These are phyloP conservation scores for Eucalyptus victrix DNA, from an alignment of 345 rosid species.

Conservation along the genomic window DNA sequence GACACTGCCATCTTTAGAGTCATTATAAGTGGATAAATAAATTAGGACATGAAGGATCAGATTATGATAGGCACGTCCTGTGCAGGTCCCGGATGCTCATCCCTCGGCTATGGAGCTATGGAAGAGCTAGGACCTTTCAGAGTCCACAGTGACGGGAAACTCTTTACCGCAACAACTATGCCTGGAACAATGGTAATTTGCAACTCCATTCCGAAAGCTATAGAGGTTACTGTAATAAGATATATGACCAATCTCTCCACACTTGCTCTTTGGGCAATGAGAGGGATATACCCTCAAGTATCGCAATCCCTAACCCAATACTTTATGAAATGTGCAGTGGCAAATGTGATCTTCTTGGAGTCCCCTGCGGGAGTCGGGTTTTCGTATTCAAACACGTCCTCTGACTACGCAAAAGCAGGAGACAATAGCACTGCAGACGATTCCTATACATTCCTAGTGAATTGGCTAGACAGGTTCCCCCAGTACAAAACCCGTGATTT, in stretches of 20 bases:
- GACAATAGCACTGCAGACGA: slow-evolving; percentile 35
- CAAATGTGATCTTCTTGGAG: slow-evolving; percentile 37
- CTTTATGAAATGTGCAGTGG: slow-evolving; percentile 4
- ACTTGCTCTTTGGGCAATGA: background rate
- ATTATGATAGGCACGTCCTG: background rate
- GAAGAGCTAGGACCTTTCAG: slow-evolving; percentile 42
- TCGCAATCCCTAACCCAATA: background rate
- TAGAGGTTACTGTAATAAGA: background rate
- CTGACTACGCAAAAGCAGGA: slow-evolving; percentile 15
- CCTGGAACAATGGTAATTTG: slow-evolving; percentile 29
- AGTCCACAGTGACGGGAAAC: slow-evolving; percentile 27
- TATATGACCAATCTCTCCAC: background rate
- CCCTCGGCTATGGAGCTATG: slow-evolving; percentile 43
- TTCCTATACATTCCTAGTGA: slow-evolving; percentile 24
- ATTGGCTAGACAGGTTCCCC: slow-evolving; percentile 33
- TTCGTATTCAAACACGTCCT: slow-evolving; percentile 34
- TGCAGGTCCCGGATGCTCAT: slow-evolving; percentile 50
- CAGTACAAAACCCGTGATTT: slow-evolving; percentile 20
- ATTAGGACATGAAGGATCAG: background rate
- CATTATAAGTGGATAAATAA: background rate
- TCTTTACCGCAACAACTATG: slow-evolving; percentile 15
- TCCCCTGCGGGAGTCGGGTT: slow-evolving; percentile 42
- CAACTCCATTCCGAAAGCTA: background rate
- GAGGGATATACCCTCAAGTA: background rate
- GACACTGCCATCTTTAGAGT: background rate